Evolutionary conservation across 352 stramenopile genomes (phyloP), one percentile per base, ranked within the genome.

Genomic region (Phytophthora pinifolia): DNA sequence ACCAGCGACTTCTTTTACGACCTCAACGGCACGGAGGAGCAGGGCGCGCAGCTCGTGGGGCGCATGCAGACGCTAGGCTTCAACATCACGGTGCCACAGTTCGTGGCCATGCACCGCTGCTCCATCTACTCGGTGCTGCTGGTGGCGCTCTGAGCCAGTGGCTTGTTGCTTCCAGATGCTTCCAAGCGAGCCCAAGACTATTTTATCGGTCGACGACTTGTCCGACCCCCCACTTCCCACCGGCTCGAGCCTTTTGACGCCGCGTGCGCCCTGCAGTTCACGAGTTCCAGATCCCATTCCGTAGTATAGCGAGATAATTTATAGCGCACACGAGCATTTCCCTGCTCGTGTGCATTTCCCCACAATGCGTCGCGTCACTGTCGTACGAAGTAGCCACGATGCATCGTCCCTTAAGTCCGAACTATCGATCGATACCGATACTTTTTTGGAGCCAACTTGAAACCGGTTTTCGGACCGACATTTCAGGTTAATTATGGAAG

Each of bases 71-170:
- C 55, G 18, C 47, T 87, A 45, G 80, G 80, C 32, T 78, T 91
- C 44, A 75, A 67, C 54, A 80, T 91, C 53, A 76, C 74, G 17
- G 58, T 83, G 14, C 46, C 70, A 29, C 78, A 88, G 62, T 84
- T 91, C 58, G 62, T 88, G 39, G 53, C 70, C 18, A 65, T 91
- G 54, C 72, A 67, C 35, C 76, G 78, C 18, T 89, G 80, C 72
- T 86, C 74, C 41, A 83, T 91, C 66, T 91, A 89, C 66, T 77
- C 69, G 15, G 67, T 91, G 54, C 54, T 91, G 25, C 42, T 86
- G 1, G 66, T 79, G 22, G 77, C 74, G 42, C 61, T 91, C n/a
- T 84, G 54, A 76, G n/a, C 6, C 20, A 25, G 20, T 1, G n/a
- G n/a, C n/a, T n/a, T n/a, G n/a, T n/a, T n/a, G n/a, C n/a, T 3